These are phyloP conservation scores for Colletotrichum australisinense DNA, from an alignment of 2,329 filamentous ascomycete species.

Conservation along the genomic window DNA sequence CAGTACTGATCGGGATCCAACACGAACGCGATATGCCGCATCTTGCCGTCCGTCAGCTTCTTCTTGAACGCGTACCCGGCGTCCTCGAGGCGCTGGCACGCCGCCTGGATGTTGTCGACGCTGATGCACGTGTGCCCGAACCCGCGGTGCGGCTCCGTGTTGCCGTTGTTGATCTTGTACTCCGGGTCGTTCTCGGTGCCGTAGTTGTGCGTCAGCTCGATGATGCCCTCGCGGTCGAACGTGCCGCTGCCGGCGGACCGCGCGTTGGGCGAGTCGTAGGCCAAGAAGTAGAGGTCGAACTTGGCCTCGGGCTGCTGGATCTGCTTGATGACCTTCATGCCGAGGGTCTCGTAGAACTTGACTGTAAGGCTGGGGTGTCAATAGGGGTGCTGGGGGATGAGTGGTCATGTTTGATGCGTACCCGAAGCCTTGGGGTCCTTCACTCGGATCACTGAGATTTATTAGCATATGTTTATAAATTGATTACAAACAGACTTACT, in stretches of 20 bases:
- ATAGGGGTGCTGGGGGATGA: background rate
- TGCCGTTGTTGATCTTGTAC: slow-evolving; percentile 88
- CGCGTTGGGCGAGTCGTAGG: slow-evolving; percentile 82
- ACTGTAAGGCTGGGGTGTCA: slow-evolving; percentile 57
- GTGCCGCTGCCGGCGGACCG: slow-evolving; percentile 76
- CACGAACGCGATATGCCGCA: slow-evolving; percentile 89
- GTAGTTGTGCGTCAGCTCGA: slow-evolving; percentile 88
- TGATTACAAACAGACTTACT: slow-evolving; percentile 55
- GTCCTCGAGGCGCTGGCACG: slow-evolving; percentile 89
- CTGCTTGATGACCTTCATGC: slow-evolving; percentile 86
- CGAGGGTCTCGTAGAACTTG: slow-evolving; percentile 94
- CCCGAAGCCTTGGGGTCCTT: slow-evolving; percentile 89
- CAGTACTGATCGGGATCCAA: slow-evolving; percentile 90
- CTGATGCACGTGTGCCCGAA: slow-evolving; percentile 90
- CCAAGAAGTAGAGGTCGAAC: slow-evolving; percentile 96
- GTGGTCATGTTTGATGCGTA: slow-evolving; percentile 48
- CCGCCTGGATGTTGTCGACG: slow-evolving; percentile 87
- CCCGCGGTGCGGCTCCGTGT: slow-evolving; percentile 85
- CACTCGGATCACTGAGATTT: slow-evolving; percentile 78
- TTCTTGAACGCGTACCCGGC: slow-evolving; percentile 96
- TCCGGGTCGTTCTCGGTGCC: slow-evolving; percentile 87
- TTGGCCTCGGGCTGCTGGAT: slow-evolving; percentile 86
- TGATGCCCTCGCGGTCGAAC: slow-evolving; percentile 88
- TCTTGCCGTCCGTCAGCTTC: slow-evolving; percentile 88
- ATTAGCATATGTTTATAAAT: slow-evolving; percentile 28